Conservation (phyloP, 352 stramenopile species). For the Phytophthora citrophthora region DNA sequence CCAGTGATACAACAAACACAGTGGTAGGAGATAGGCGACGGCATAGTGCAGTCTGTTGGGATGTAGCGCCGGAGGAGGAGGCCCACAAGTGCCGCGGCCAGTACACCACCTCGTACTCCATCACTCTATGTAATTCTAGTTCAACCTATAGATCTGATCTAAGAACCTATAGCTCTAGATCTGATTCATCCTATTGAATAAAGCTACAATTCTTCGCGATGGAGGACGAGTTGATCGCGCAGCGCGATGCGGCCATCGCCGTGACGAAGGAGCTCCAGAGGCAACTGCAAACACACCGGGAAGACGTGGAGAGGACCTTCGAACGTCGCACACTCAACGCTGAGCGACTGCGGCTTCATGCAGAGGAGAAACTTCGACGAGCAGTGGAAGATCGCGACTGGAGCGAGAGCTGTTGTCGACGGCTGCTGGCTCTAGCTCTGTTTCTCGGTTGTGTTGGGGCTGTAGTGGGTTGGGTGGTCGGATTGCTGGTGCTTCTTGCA, state of each 20-base stretch:
- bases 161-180: no score
- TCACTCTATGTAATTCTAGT: background rate
- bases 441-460: slow-evolving; percentile 60
- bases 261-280: slow-evolving; percentile 79
- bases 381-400: slow-evolving; percentile 55
- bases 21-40: slow-evolving; percentile 15
- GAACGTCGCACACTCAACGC: slow-evolving; percentile 75
- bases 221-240: slow-evolving; percentile 77
- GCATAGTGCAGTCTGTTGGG: slow-evolving; percentile 20
- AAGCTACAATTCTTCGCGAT: slow-evolving; percentile 26
- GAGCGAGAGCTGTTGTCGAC: slow-evolving; percentile 51
- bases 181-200: no score
- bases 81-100: slow-evolving; percentile 47
- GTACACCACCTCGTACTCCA: slow-evolving; percentile 45
- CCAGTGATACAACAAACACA: slow-evolving; percentile 44
- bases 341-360: slow-evolving; percentile 70
- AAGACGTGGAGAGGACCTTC: slow-evolving; percentile 57
- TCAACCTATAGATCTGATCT: no score
- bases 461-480: slow-evolving; percentile 55
- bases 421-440: slow-evolving; percentile 59
- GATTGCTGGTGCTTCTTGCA: slow-evolving; percentile 56
- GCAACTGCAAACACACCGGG: slow-evolving; percentile 58
- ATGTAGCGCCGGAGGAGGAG: slow-evolving; percentile 3
- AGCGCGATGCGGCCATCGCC: slow-evolving; percentile 78
- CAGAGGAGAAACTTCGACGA: slow-evolving; percentile 59